Evolutionary conservation across 2,329 filamentous ascomycete genomes (phyloP), one percentile per base, ranked within the genome.

Genomic region (Xylaria digitata): DNA sequence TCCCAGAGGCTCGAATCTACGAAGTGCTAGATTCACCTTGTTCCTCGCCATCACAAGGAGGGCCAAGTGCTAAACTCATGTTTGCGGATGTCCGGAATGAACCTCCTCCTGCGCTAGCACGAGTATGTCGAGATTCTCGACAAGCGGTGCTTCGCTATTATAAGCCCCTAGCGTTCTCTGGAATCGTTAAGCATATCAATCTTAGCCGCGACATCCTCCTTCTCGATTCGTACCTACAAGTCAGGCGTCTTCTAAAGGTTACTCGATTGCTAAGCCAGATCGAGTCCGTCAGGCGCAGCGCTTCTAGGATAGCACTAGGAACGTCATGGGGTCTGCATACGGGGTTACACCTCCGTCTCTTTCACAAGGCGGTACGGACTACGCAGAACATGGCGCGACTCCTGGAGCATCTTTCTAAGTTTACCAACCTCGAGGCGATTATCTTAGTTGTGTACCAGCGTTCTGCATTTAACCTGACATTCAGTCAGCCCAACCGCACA

Each of bases 361-460:
- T 81, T 69, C 80, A 82, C 73, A 81, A 80, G 65, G 79, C 79
- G 42, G 80, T 80, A 56, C 80, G 80, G 71, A 80, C 77, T 53
- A 73, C 73, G 37, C 72, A 73, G 54, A 83, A 81, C 72, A 81
- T 83, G 78, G 74, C 74, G 19, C 80, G 80, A 66, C 76, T 84
- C 64, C 76, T 84, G 23, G 73, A 77, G 5, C 78, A 78, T 21
- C 74, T 84, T 17, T 78, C 79, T 30, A 80, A 79, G 62, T 83
- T 84, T 32, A 72, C 75, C 0, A 76, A 74, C 43, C 76, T 84
- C 42, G 76, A 78, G 66, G 79, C 77, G 40, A 76, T 84, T 52
- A 76, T 84, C 7, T 80, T 84, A 32, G 77, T 84, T 19, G 81
- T 84, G 3, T 82, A 83, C 67, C 82, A 84, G 68, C 82, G 83